Percentiles rank a stretch among this genome's conserved stretches.
phyloP scores from a whole-genome alignment of 805 yeast genomes.

The Blastobotrys peoriensis region DNA sequence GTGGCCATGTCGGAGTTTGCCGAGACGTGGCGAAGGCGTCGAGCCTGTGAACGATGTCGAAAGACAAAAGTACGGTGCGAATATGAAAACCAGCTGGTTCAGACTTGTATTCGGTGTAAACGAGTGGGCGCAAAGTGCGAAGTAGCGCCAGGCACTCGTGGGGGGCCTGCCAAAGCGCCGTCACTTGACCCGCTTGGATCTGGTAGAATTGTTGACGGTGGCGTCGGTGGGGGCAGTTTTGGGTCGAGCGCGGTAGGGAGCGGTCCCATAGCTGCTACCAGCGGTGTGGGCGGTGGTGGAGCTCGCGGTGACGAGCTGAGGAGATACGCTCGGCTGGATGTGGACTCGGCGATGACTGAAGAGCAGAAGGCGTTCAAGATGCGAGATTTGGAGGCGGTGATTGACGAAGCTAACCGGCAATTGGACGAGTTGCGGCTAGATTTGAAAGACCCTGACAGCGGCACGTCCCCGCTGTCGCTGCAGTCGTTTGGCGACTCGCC shows the following conservation, averaged over 20 bases:
- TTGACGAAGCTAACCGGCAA: background rate
- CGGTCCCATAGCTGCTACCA: too few relatives aligned
- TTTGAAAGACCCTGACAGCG: background rate
- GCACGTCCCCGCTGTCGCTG: background rate
- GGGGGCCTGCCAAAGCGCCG: background rate
- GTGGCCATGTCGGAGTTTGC: background rate
- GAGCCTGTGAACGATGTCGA: constrained; percentile 22
- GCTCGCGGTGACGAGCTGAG: too few relatives aligned
- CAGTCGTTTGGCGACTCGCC: background rate
- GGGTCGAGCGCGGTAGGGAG: too few relatives aligned
- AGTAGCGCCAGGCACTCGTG: constrained; percentile 7
- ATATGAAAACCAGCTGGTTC: constrained; percentile 13
- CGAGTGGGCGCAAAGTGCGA: constrained; percentile 15
- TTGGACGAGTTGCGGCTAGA: background rate
- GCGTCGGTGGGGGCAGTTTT: too few relatives aligned
- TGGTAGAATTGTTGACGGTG: too few relatives aligned
- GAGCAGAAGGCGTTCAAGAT: background rate
- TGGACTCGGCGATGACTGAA: background rate
- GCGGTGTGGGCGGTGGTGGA: too few relatives aligned
- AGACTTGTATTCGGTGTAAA: constrained; percentile 15
- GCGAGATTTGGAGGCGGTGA: background rate
- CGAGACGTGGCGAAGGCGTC: constrained; percentile 18
- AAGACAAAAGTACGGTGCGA: constrained; percentile 19
- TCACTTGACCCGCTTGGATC: too few relatives aligned
- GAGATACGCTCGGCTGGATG: background rate